Conservation (phyloP, 1,139 yeast genomes). For the Candida albicans region DNA sequence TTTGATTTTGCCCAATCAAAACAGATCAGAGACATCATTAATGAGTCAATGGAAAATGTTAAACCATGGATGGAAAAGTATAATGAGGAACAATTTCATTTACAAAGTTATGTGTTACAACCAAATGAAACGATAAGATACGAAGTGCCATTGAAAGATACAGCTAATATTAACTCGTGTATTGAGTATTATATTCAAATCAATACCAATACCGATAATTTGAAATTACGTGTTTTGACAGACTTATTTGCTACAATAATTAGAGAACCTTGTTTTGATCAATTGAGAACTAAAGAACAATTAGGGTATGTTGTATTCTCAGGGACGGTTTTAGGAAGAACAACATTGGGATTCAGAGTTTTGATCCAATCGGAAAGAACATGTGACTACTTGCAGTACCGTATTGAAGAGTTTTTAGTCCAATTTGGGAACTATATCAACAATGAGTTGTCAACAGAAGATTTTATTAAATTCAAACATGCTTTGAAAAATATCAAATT, state of each 20-base stretch:
- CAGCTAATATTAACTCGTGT: constrained; percentile 78
- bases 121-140: constrained; percentile 45
- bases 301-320: constrained; percentile 83
- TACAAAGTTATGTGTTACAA: constrained; percentile 43
- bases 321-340: constrained; percentile 65
- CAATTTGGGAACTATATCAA: constrained; percentile 38
- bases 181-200: constrained; percentile 77
- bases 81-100: constrained; percentile 24
- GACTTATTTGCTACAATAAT: constrained; percentile 71
- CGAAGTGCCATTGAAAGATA: constrained; percentile 58
- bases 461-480: constrained; percentile 65
- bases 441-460: constrained; percentile 52
- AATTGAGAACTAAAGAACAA: constrained; percentile 89
- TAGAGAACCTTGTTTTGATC: constrained; percentile 86
- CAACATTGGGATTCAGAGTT: constrained; percentile 76
- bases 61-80: constrained; percentile 43
- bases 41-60: constrained; percentile 19
- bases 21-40: constrained; percentile 23
- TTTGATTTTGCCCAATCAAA: constrained; percentile 56
- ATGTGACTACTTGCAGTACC: constrained; percentile 68
- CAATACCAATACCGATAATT: constrained; percentile 43
- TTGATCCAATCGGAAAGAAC: constrained; percentile 84
- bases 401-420: constrained; percentile 68
- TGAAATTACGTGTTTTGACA: constrained; percentile 43
- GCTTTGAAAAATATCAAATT: constrained; percentile 66